phyloP scores from a whole-genome alignment of 1,284 basidiomycete species.

The Porodaedalea pini region DNA sequence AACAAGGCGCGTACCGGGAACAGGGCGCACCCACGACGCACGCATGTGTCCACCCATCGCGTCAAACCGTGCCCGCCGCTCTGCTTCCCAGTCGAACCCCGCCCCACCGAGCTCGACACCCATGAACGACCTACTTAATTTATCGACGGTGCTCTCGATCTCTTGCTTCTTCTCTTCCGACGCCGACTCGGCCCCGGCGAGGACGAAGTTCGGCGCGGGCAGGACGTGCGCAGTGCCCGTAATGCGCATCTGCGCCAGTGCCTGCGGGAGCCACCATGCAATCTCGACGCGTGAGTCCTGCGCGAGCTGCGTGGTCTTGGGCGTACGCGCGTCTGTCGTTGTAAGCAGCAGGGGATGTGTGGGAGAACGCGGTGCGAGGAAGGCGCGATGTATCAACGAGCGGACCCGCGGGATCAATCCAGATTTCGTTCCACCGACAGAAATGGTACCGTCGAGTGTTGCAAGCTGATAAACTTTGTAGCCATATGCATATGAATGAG shows the following conservation, averaged over 20 bases:
- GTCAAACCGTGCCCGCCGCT: slow-evolving; percentile 51
- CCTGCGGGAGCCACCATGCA: slow-evolving; percentile 56
- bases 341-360: slow-evolving; percentile 54
- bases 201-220: slow-evolving; percentile 35
- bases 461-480: slow-evolving; percentile 56
- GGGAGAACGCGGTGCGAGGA: slow-evolving; percentile 42
- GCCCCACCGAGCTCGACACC: slow-evolving; percentile 36
- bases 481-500: not conserved
- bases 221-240: slow-evolving; percentile 46
- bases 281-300: slow-evolving; percentile 45
- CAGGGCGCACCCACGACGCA: slow-evolving; percentile 61
- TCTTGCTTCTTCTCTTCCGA: slow-evolving; percentile 24
- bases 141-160: slow-evolving; percentile 7
- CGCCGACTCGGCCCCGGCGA: slow-evolving; percentile 24
- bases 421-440: not conserved
- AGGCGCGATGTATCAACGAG: slow-evolving; percentile 53
- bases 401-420: slow-evolving; percentile 50
- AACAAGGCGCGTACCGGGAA: slow-evolving; percentile 48
- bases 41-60: slow-evolving; percentile 53
- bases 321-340: slow-evolving; percentile 56
- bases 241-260: slow-evolving; percentile 59
- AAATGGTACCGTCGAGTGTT: slow-evolving; percentile 42
- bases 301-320: slow-evolving; percentile 53
- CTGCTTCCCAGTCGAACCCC: slow-evolving; percentile 59
- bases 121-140: slow-evolving; percentile 24